These are phyloP conservation scores for Candolleomyces eurysporus DNA, from an alignment of 768 basidiomycete genomes.

Conservation along the genomic window DNA sequence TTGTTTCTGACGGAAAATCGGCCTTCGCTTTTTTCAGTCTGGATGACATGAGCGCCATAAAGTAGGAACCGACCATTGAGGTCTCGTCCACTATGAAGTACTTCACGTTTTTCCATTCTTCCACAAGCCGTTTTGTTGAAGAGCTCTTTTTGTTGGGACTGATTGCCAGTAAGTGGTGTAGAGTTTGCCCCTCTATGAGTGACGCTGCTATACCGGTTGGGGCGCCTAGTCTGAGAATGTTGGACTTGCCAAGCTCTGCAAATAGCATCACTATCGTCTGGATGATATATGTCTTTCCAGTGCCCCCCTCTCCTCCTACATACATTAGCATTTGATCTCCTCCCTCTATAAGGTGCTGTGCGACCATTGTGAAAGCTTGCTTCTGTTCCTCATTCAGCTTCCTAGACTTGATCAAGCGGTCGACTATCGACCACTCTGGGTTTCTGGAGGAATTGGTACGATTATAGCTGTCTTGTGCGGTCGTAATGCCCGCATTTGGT, in stretches of 20 bases:
- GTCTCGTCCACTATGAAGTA: background rate
- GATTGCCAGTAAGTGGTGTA: background rate
- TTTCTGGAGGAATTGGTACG: too few species aligned
- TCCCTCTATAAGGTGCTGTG: too few species aligned
- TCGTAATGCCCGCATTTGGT: too few species aligned
- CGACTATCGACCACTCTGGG: too few species aligned
- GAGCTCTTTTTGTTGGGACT: background rate
- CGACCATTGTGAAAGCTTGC: too few species aligned
- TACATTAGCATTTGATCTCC: background rate
- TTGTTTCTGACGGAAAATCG: background rate
- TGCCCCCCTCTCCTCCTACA: background rate
- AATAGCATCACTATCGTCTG: background rate
- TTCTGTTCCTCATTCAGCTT: too few species aligned
- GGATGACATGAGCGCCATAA: background rate
- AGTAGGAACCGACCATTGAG: background rate
- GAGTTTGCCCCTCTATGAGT: background rate
- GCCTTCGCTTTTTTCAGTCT: background rate
- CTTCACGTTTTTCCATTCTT: background rate
- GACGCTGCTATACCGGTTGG: background rate
- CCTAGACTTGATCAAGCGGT: too few species aligned
- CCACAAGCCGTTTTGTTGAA: background rate
- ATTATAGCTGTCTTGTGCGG: too few species aligned
- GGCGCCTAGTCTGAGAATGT: background rate
- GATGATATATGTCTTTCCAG: background rate
- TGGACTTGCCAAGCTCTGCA: background rate